Evolutionary conservation across 495 filamentous ascomycete species (phyloP), one percentile per base, ranked within the genome.

Genomic region (Aspergillus funiculosus): DNA sequence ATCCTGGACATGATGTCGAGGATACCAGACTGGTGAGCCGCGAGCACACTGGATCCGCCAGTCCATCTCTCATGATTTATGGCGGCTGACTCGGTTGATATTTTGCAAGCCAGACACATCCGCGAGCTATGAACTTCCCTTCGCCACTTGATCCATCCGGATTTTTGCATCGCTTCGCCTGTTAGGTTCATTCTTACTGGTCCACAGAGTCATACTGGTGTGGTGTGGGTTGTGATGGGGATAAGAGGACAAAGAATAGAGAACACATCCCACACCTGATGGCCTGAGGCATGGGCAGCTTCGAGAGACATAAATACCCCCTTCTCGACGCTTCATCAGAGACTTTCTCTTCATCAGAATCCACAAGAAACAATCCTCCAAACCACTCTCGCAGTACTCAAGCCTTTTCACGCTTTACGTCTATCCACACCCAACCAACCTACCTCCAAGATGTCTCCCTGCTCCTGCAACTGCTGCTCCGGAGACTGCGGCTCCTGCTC

Each of bases 381-480:
- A 31, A 41, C 36, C 29, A 24, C 26, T 40, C 1, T 24, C 29
- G 2, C 24, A 32, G 14, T 26, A 40, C 27, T 10, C 36, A 45
- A 39, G 18, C 26, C 13, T 15, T 25, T 24, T 21, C 17, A 27
- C n/a, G 3, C 44, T 24, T 21, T 14, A 27, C n/a, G 3, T 36
- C 19, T 15, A 47, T 22, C 27, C 39, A 43, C n/a, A 41, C 25
- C 34, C 7, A 24, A 20, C 35, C n/a, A 39, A 25, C 24, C 37
- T 15, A 48, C 37, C 20, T 19, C 27, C 46, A 48, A 48, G 0
- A 48, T 48, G 46, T 48, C 46, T 48, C 46, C 46, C 46, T 48
- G 46, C 46, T 20, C 28, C 15, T 48, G 46, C 46, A 48, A 40
- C 46, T 48, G 46, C 46, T 48, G 46, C 46, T 48, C 46, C 21